Conservation (phyloP, 2,329 filamentous ascomycete genomes). For the Colletotrichum viniferum region DNA sequence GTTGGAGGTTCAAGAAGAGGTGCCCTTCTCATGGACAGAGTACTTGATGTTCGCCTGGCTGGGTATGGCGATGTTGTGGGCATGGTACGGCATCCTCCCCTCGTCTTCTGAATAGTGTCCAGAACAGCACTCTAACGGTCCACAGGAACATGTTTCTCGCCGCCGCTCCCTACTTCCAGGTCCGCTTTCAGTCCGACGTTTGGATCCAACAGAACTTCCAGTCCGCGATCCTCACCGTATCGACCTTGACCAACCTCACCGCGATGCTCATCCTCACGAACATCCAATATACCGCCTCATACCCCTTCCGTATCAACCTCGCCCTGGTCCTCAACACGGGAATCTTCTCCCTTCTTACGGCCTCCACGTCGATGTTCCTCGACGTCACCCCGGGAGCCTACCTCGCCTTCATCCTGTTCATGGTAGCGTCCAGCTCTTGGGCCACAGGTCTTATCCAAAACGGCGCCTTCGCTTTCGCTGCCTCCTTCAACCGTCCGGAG, state of each 20-base stretch:
- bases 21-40: conserved; percentile 81
- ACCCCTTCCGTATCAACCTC: conserved; percentile 82
- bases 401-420: conserved; percentile 80
- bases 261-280: conserved; percentile 79
- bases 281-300: conserved; percentile 82
- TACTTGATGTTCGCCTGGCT: conserved; percentile 86
- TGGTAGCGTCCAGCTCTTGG: conserved; percentile 79
- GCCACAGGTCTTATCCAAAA: conserved; percentile 91
- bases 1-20: conserved; percentile 38
- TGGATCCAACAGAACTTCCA: conserved; percentile 86
- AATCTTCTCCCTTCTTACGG: conserved; percentile 77
- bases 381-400: conserved; percentile 68
- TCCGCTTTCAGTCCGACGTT: conserved; percentile 73
- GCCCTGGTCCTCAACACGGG: conserved; percentile 79
- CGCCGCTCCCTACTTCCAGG: conserved; percentile 89
- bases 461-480: conserved; percentile 89
- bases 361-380: conserved; percentile 76
- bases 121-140: background rate
- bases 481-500: conserved; percentile 81
- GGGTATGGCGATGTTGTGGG: conserved; percentile 95
- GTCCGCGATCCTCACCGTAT: conserved; percentile 85
- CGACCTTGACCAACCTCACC: conserved; percentile 80
- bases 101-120: background rate
- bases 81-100: conserved; percentile 68
- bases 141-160: conserved; percentile 97